phyloP scores from a whole-genome alignment of 768 basidiomycete species.

The Lactarius pseudohatsudake region DNA sequence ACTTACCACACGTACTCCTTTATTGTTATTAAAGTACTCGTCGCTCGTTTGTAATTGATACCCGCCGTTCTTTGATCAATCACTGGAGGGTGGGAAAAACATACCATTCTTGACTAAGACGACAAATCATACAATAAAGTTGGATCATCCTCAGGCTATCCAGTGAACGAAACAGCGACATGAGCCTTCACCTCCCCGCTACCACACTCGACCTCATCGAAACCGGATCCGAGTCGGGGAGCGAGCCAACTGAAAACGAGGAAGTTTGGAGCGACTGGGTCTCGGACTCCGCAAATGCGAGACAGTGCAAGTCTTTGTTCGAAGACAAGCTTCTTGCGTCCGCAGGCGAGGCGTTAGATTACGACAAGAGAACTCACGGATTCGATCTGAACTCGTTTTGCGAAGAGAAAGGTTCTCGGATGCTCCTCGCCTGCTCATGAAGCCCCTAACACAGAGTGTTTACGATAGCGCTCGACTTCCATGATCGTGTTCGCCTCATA shows the following conservation, averaged over 20 bases:
- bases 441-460: constrained; percentile 16
- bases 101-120: background rate
- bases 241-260: constrained; percentile 35
- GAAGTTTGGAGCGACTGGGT: constrained; percentile 80
- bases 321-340: constrained; percentile 62
- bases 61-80: background rate
- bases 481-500: constrained; percentile 76
- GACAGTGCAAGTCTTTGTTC: constrained; percentile 70
- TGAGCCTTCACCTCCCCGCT: constrained; percentile 25
- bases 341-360: constrained; percentile 54
- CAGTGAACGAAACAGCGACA: background rate
- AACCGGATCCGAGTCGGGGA: constrained; percentile 7
- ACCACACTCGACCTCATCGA: constrained; percentile 4
- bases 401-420: constrained; percentile 51
- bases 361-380: constrained; percentile 60
- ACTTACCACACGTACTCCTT: background rate
- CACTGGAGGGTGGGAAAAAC: background rate
- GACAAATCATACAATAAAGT: background rate
- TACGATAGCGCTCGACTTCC: constrained; percentile 66
- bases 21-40: background rate
- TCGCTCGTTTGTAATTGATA: constrained; percentile 1
- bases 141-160: background rate
- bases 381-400: constrained; percentile 61
- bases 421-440: background rate
- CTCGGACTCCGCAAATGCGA: constrained; percentile 57